Evolutionary conservation across 352 stramenopile genomes (phyloP).

Genomic region (Phytophthora aleatoria): DNA sequence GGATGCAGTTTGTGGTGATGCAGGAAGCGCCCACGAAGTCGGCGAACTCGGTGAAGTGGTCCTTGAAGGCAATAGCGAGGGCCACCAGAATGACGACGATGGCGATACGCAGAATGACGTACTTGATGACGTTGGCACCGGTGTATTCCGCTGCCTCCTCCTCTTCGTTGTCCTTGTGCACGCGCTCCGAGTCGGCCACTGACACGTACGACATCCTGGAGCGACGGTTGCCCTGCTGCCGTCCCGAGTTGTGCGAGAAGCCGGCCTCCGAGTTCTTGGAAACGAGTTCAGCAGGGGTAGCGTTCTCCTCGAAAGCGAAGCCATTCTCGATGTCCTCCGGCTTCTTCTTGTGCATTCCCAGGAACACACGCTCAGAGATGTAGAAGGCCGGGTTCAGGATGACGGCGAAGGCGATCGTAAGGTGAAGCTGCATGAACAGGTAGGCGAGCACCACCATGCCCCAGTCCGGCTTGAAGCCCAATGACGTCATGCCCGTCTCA

Average conservation of each 20-base stretch:
- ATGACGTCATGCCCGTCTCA: conserved; percentile 29
- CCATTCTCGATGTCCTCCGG: conserved; percentile 30
- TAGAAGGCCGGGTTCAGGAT: conserved; percentile 54
- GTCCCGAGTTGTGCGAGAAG: conserved; percentile 11
- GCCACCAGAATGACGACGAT: conserved; percentile 48
- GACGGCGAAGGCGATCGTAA: conserved; percentile 53
- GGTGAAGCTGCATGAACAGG: conserved; percentile 64
- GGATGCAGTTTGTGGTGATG: conserved; percentile 65
- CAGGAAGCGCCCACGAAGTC: conserved; percentile 68
- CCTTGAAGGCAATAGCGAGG: conserved; percentile 48
- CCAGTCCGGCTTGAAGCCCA: conserved; percentile 52
- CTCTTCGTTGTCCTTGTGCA: conserved; percentile 37
- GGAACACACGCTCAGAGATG: conserved; percentile 45
- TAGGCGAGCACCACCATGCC: conserved; percentile 53
- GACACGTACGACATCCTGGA: conserved; percentile 59
- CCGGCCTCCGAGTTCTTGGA: conserved; percentile 30
- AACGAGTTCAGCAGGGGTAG: conserved; percentile 10
- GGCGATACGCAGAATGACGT: conserved; percentile 30
- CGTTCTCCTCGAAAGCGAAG: conserved; percentile 23
- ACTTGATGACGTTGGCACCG: conserved; percentile 38
- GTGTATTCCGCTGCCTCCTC: conserved; percentile 40
- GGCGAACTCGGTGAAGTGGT: conserved; percentile 63
- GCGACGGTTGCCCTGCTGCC: conserved; percentile 12
- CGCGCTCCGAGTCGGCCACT: conserved; percentile 44
- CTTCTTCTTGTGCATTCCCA: conserved; percentile 57